Evolutionary conservation across 2,329 filamentous ascomycete species (phyloP).

Genomic region (Pseudogymnoascus sp.): DNA sequence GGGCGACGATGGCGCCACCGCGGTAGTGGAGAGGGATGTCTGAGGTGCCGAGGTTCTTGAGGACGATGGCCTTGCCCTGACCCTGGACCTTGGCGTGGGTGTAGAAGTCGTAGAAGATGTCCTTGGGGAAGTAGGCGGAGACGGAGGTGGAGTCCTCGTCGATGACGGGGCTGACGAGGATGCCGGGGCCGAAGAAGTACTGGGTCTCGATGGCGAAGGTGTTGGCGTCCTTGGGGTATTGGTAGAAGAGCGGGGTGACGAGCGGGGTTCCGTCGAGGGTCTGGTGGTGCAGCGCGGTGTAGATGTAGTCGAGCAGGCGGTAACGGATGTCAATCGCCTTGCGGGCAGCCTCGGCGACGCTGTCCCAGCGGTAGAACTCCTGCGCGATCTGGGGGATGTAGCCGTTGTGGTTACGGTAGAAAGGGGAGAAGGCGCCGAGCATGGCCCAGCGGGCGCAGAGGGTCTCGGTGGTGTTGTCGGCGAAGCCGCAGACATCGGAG

Average conservation of each 20-base stretch:
- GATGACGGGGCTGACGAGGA: conserved; percentile 43
- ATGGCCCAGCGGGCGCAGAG: conserved; percentile 70
- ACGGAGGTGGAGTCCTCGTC: conserved; percentile 37
- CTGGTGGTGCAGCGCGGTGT: conserved; percentile 60
- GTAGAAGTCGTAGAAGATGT: conserved; percentile 43
- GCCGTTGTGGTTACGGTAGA: conserved; percentile 67
- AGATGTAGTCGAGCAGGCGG: conserved; percentile 69
- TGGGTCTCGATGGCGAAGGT: conserved; percentile 41
- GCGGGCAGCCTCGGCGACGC: conserved; percentile 54
- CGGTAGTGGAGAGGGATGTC: conserved; percentile 61
- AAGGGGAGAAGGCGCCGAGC: conserved; percentile 64
- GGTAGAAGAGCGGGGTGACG: conserved; percentile 63
- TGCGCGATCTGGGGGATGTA: conserved; percentile 43
- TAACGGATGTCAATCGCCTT: conserved; percentile 67
- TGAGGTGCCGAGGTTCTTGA: conserved; percentile 33
- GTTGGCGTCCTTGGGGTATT: conserved; percentile 48
- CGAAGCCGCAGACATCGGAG: conserved; percentile 72
- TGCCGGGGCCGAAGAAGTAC: conserved; percentile 41
- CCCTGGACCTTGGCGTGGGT: conserved; percentile 39
- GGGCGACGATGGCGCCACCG: conserved; percentile 56
- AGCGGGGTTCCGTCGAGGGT: conserved; percentile 53
- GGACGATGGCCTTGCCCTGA: conserved; percentile 30
- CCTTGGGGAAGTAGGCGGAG: conserved; percentile 40
- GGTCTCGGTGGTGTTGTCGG: conserved; percentile 53
- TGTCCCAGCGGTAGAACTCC: conserved; percentile 64